Base-by-base conservation (phyloP, 139 green algal species). In the Picochlorum sp. region DNA sequence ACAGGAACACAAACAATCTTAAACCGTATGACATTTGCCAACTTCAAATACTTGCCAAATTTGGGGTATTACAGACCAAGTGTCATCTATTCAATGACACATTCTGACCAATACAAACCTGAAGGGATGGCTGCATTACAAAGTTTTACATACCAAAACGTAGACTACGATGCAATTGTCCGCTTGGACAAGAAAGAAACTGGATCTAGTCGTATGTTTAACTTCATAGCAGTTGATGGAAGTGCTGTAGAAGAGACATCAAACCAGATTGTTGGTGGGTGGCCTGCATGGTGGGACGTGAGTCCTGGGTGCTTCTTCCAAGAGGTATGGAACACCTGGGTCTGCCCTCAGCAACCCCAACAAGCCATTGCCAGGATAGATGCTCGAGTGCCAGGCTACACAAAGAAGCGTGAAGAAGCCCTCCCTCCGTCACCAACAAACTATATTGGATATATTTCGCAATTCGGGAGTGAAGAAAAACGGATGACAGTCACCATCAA, bases 141-240 rank as follows among this genome's bases (percentile, higher is more conserved):
- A 16, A 58, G 47, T 61, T 76, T 84, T 58, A 60, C 24, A n/a
- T 76, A 80, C 64, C 10, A 66, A 20, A 76, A 82, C 18, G 28
- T 79, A 1, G 78, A 83, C 66, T 41, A 67, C 28, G 20, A 64
- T 16, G 78, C 72, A 28, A 66, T 87, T 18, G 41, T 76, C 2
- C 69, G 73, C 24, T 64, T 81, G 18, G 57, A 68, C 21, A 37
- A 57, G 6, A 56, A 62, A 23, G 9, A 65, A 38, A 84, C 80
- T 5, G 80, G 80, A 26, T 64, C 80, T n/a, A 77, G 62, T 11
- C 66, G 80, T 30, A 83, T 79, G 71, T 86, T 84, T 70, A 86
- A 84, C 65, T 86, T 66, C 58, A 21, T 80, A 4, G 77, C 84
- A 64, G 71, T 58, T 23, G 80, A 87, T 56, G 80, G 80, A 62